Base-by-base conservation (phyloP, 768 basidiomycete species). In the Collybiopsis confluens region DNA sequence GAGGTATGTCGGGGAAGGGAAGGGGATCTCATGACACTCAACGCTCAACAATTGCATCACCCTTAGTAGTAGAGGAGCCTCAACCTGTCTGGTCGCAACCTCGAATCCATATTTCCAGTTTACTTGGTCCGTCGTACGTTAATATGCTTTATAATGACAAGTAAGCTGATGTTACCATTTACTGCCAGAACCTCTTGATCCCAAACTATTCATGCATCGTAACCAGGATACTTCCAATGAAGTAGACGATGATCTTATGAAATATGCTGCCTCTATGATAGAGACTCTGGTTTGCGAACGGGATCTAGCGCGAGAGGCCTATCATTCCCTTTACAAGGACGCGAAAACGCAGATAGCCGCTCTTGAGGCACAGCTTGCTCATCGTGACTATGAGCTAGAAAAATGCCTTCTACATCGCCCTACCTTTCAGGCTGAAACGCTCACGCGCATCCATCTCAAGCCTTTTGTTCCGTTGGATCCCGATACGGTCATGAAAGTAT, bases 371-470 rank as follows among this genome's bases (percentile, higher is more conserved):
- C 75, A 76, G 62, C 62, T 86, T 4, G 79, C 82, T 0, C 73
- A 76, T 4, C 71, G 82, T n/a, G 83, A 85, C 42, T 75, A 75
- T 0, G 79, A 83, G 58, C 68, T 85, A 4, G 79, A 80, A 58
- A 60, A 60, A 2, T 68, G 64, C 52, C 55, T 70, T 30, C 15
- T 33, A 15, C 24, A 52, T 8, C 33, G 35, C 23, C 48, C 59
- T 15, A 56, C 33, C 47, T 56, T 37, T 56, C 23, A 55, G 48
- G 49, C 45, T 44, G 13, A 35, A 48, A 18, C 36, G 11, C 1
- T 41, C 33, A 52, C 40, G 13, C 41, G 15, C 41, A 49, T 52
- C 8, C 45, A 56, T 9, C 27, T 43, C n/a, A 33, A 50, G 20
- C 36, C 44, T 28, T 13, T 54, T 30, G 23, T 35, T 21, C 47